Conservation (phyloP, 306 rosid species). For the Calophaca sinica region DNA sequence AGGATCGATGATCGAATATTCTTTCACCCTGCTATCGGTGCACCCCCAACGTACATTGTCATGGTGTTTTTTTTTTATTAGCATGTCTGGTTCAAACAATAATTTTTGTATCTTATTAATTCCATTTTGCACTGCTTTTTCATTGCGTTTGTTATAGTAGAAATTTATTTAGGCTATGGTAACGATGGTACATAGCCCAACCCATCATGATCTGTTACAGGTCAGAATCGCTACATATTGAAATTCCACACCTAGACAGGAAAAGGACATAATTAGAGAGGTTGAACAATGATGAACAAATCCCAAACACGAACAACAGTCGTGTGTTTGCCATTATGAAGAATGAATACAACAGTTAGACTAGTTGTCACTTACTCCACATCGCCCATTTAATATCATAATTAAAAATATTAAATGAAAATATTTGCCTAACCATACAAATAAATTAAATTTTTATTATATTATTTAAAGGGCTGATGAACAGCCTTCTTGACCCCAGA, state of each 20-base stretch:
- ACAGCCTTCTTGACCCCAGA: too few relatives aligned
- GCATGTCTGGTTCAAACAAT: too few relatives aligned
- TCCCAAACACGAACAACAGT: not conserved
- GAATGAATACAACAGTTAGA: conserved; percentile 19
- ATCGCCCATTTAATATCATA: not conserved
- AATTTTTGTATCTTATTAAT: not conserved
- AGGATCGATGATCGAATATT: conserved; percentile 33
- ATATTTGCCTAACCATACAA: too few relatives aligned
- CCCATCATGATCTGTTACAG: not conserved
- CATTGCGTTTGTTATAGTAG: too few relatives aligned
- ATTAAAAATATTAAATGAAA: too few relatives aligned
- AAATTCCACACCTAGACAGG: not conserved
- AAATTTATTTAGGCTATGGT: too few relatives aligned
- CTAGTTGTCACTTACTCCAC: not conserved
- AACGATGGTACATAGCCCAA: not conserved
- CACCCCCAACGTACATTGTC: conserved; percentile 30
- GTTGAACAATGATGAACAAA: conserved; percentile 30
- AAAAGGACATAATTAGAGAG: not conserved
- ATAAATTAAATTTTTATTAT: too few relatives aligned
- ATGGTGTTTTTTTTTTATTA: not conserved
- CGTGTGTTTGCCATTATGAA: conserved; percentile 4
- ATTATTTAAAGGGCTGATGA: too few relatives aligned
- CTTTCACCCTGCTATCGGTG: conserved; percentile 30
- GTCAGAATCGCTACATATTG: not conserved
- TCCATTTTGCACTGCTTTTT: not conserved